Evolutionary conservation across 2,329 filamentous ascomycete genomes (phyloP).

Genomic region (Metarhizium brunneum): DNA sequence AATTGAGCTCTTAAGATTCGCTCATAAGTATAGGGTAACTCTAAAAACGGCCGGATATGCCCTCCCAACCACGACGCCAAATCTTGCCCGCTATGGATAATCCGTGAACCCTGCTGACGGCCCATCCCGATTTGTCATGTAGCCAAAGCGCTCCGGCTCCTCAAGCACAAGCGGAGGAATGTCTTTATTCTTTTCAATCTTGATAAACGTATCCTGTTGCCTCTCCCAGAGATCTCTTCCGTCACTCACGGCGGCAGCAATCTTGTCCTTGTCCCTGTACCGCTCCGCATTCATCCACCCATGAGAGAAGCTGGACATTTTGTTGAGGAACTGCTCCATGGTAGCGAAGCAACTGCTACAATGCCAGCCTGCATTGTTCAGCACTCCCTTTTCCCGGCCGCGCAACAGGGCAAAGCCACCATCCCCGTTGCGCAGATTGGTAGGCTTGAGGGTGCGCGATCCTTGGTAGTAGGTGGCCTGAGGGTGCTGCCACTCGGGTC

Average conservation of each 20-base stretch:
- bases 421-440: constrained; percentile 41
- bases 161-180: constrained; percentile 38
- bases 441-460: constrained; percentile 40
- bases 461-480: constrained; percentile 46
- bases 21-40: no score
- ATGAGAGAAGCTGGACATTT: constrained; percentile 50
- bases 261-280: constrained; percentile 37
- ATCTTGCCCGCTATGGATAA: constrained; percentile 19
- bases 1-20: no score
- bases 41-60: no score
- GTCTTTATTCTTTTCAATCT: constrained; percentile 41
- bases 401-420: constrained; percentile 27
- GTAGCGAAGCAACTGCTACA: constrained; percentile 53
- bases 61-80: no score
- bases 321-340: constrained; percentile 43
- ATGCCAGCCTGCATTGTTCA: constrained; percentile 49
- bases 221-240: constrained; percentile 50
- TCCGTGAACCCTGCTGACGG: constrained; percentile 37
- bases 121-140: constrained; percentile 37
- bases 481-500: constrained; percentile 43
- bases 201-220: constrained; percentile 34
- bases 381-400: constrained; percentile 35
- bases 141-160: constrained; percentile 30
- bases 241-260: constrained; percentile 39
- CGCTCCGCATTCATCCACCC: constrained; percentile 38